A percentile compares a stretch with the other conserved stretches of the same genome.
Evolutionary conservation across 805 yeast genomes (phyloP).

Genomic region (Ogataea polymorpha): DNA sequence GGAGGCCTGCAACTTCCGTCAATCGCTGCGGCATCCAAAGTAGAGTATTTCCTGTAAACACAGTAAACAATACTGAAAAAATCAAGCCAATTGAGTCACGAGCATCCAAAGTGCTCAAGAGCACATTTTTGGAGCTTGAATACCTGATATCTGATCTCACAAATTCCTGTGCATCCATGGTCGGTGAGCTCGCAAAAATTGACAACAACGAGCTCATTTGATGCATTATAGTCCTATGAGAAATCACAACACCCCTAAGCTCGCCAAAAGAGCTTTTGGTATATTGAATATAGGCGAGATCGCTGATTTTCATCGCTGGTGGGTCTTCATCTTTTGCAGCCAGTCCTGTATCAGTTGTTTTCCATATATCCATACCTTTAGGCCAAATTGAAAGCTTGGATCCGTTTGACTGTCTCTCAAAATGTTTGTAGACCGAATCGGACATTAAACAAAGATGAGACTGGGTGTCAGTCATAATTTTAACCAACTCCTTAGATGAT

Average conservation of each 20-base stretch:
- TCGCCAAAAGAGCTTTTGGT: slow-evolving; percentile 89
- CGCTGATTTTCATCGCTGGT: slow-evolving; percentile 71
- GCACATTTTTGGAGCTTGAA: slow-evolving; percentile 47
- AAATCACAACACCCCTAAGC: slow-evolving; percentile 86
- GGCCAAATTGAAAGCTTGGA: slow-evolving; percentile 52
- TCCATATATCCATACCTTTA: slow-evolving; percentile 68
- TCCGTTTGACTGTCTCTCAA: slow-evolving; percentile 56
- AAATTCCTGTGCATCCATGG: slow-evolving; percentile 36
- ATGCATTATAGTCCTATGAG: slow-evolving; percentile 82
- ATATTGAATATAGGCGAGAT: slow-evolving; percentile 90
- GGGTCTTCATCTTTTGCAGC: slow-evolving; percentile 54
- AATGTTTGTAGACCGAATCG: slow-evolving; percentile 69
- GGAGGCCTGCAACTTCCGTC: slow-evolving; percentile 78
- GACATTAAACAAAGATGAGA: slow-evolving; percentile 78
- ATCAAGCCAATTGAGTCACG: slow-evolving; percentile 84
- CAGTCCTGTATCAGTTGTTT: slow-evolving; percentile 82
- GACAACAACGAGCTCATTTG: slow-evolving; percentile 79
- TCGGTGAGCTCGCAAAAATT: slow-evolving; percentile 63
- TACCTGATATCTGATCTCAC: slow-evolving; percentile 52
- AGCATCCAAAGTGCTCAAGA: slow-evolving; percentile 63
- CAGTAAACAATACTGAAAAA: slow-evolving; percentile 72
- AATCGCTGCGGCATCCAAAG: slow-evolving; percentile 75
- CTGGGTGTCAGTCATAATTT: slow-evolving; percentile 69
- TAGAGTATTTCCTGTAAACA: slow-evolving; percentile 79
- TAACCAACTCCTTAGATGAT: slow-evolving; percentile 64